A percentile compares a stretch with the other conserved stretches of the same genome.
These are phyloP conservation scores for Aureobasidium sp. DNA, from an alignment of 2,329 filamentous ascomycete species.

Conservation along the genomic window DNA sequence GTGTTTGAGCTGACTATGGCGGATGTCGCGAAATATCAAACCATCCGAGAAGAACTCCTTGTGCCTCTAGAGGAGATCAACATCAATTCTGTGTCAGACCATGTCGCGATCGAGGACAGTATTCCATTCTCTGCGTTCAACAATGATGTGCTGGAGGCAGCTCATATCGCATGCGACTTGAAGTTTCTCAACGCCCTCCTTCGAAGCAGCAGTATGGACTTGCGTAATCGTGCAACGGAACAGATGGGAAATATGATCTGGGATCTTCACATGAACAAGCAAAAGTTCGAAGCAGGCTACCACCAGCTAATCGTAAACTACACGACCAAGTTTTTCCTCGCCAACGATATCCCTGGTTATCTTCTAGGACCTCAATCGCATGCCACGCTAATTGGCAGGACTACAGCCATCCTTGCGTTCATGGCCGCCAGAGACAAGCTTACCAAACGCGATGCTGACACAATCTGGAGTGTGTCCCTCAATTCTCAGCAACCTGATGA, in stretches of 20 bases:
- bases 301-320: conserved; percentile 54
- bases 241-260: conserved; percentile 67
- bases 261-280: conserved; percentile 48
- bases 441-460: conserved; percentile 63
- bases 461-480: conserved; percentile 76
- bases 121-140: not conserved
- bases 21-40: not conserved
- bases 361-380: conserved; percentile 87
- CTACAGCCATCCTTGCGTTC: conserved; percentile 80
- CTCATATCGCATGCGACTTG: conserved; percentile 61
- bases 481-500: conserved; percentile 77
- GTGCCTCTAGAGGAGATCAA: conserved; percentile 18
- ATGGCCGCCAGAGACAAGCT: conserved; percentile 73
- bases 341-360: conserved; percentile 71
- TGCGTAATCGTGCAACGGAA: conserved; percentile 73
- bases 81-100: conserved; percentile 41
- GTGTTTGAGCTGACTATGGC: not conserved
- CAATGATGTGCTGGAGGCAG: not conserved
- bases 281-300: conserved; percentile 26
- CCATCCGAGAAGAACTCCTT: conserved; percentile 12
- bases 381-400: conserved; percentile 76
- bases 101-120: not conserved
- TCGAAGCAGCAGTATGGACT: conserved; percentile 80
- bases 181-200: conserved; percentile 63
- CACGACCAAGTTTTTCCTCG: conserved; percentile 61